A percentile compares a stretch with the other conserved stretches of the same genome.
Conservation (phyloP, 495 filamentous ascomycete species). For the Pseudomonodictys pantanalensis region DNA sequence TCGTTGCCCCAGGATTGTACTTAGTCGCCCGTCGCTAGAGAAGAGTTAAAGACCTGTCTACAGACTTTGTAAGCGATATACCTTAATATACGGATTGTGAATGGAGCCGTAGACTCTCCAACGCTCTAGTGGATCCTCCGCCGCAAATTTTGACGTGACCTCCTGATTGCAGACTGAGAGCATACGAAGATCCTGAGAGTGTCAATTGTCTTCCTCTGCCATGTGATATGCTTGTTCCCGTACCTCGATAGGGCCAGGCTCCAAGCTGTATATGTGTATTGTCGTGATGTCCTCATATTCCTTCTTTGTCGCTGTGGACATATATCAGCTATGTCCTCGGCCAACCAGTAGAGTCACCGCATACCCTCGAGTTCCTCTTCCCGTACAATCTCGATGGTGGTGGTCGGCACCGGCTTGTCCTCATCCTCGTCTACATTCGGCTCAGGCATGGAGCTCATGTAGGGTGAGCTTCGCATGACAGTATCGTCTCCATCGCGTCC, state of each 20-base stretch:
- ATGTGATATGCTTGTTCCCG: slow-evolving; percentile 22
- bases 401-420: slow-evolving; percentile 46
- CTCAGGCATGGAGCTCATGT: slow-evolving; percentile 58
- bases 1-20: slow-evolving; percentile 17
- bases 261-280: slow-evolving; percentile 85
- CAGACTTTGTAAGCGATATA: slow-evolving; percentile 18
- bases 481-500: slow-evolving; percentile 60
- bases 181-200: slow-evolving; percentile 56
- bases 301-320: slow-evolving; percentile 57
- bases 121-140: slow-evolving; percentile 62
- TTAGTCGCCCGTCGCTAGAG: slow-evolving; percentile 50
- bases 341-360: slow-evolving; percentile 7
- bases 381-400: slow-evolving; percentile 66
- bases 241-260: slow-evolving; percentile 63
- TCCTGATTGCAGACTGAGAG: slow-evolving; percentile 67
- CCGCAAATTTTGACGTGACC: slow-evolving; percentile 49
- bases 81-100: slow-evolving; percentile 62
- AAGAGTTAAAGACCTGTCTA: background rate
- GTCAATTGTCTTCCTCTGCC: slow-evolving; percentile 39
- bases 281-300: slow-evolving; percentile 68
- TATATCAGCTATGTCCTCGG: background rate
- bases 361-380: slow-evolving; percentile 78
- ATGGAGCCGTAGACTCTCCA: slow-evolving; percentile 67
- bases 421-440: slow-evolving; percentile 48
- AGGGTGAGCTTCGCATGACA: slow-evolving; percentile 70